Conservation (phyloP, 257 asterid species). For the Nicotiana tomentosiformis region DNA sequence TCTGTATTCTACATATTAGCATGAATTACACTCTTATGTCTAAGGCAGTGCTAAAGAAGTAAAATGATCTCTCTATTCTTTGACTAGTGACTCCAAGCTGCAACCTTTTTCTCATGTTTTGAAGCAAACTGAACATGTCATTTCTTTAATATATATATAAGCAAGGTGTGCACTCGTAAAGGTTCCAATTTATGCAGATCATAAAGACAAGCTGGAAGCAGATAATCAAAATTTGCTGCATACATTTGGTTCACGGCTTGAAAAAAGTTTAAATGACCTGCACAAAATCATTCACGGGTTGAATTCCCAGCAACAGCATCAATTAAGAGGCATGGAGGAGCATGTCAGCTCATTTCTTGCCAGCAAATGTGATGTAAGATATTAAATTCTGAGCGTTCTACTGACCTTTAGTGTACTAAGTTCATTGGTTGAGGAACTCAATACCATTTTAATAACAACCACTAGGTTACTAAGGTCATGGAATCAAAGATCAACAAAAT, state of each 20-base stretch:
- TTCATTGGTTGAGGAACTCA: neutral
- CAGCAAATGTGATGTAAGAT: slow-evolving; percentile 53
- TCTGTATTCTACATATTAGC: neutral
- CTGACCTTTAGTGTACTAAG: neutral
- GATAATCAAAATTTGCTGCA: slow-evolving; percentile 55
- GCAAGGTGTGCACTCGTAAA: neutral
- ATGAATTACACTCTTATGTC: neutral
- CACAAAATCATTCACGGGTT: slow-evolving; percentile 50
- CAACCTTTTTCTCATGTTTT: neutral
- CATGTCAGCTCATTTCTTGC: slow-evolving; percentile 46
- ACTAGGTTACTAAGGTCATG: slow-evolving; percentile 53
- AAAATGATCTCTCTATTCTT: neutral
- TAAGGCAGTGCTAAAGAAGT: neutral
- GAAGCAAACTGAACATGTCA: neutral
- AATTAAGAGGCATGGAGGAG: slow-evolving; percentile 49
- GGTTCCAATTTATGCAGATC: slow-evolving; percentile 36
- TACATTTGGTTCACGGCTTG: slow-evolving; percentile 56
- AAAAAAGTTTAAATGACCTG: slow-evolving; percentile 55
- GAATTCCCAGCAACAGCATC: slow-evolving; percentile 61
- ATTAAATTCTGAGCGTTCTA: neutral
- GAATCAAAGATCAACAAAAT: slow-evolving; percentile 55
- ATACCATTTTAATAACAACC: slow-evolving; percentile 3
- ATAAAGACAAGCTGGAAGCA: slow-evolving; percentile 60
- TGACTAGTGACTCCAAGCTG: neutral
- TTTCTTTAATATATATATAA: neutral